A percentile compares a stretch with the other conserved stretches of the same genome.
phyloP scores from a whole-genome alignment of 2,329 filamentous ascomycete genomes.

The Ceratocystis smalleyi region DNA sequence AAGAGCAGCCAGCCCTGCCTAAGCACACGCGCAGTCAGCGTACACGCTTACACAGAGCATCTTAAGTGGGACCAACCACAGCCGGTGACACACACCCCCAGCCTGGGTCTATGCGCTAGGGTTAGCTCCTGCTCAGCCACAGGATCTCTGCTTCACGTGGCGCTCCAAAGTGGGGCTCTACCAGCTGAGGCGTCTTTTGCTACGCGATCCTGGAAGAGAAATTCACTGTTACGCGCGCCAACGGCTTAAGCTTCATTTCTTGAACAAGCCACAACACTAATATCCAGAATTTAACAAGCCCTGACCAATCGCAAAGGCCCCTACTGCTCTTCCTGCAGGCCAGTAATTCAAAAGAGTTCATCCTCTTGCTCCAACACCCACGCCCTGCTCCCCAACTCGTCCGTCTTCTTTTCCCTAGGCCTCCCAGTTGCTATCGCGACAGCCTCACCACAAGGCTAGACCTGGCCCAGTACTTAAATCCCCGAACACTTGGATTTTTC shows the following conservation, averaged over 20 bases:
- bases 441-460: background rate
- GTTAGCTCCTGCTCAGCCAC: background rate
- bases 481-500: background rate
- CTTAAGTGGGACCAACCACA: too few species aligned
- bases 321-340: background rate
- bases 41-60: too few species aligned
- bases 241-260: background rate
- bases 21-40: too few species aligned
- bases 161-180: background rate
- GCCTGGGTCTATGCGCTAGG: too few species aligned
- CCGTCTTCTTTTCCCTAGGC: background rate
- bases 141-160: background rate
- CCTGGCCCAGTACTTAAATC: background rate
- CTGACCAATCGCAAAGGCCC: background rate
- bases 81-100: too few species aligned
- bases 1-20: too few species aligned
- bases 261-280: background rate
- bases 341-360: background rate
- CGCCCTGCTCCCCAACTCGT: too few species aligned
- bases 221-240: background rate
- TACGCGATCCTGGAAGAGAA: background rate
- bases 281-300: background rate
- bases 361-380: too few species aligned
- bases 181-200: background rate
- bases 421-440: background rate